Evolutionary conservation across 2,329 filamentous ascomycete genomes (phyloP).

Genomic region (Pyrenochaeta sp.): DNA sequence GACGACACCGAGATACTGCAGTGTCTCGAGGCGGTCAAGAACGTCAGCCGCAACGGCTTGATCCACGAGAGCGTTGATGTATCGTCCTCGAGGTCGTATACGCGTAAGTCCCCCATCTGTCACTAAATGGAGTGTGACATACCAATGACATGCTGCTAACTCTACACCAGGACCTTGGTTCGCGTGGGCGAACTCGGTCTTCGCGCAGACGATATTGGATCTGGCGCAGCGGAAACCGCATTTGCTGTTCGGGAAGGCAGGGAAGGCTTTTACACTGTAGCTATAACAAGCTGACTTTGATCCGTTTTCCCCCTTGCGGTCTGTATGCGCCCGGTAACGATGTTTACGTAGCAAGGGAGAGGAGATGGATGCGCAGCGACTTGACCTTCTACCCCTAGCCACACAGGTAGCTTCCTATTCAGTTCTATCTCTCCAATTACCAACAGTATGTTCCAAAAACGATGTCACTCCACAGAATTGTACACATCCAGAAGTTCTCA

Average conservation of each 20-base stretch:
- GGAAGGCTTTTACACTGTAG: slow-evolving; percentile 45
- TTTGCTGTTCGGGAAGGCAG: slow-evolving; percentile 76
- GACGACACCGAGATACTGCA: slow-evolving; percentile 81
- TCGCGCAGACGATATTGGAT: slow-evolving; percentile 90
- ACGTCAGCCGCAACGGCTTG: slow-evolving; percentile 77
- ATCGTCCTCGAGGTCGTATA: slow-evolving; percentile 72
- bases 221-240: slow-evolving; percentile 88
- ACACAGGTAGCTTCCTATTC: no score
- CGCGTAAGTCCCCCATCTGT: slow-evolving; percentile 61
- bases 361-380: no score
- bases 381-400: no score
- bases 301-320: no score
- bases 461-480: no score
- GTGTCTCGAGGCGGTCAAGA: slow-evolving; percentile 76
- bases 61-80: slow-evolving; percentile 95
- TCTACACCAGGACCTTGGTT: slow-evolving; percentile 77
- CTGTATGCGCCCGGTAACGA: no score
- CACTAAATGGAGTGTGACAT: background rate
- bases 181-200: slow-evolving; percentile 97
- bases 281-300: no score
- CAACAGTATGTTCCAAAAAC: no score
- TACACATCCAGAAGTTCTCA: no score
- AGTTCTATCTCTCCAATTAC: no score
- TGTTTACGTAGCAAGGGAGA: no score
- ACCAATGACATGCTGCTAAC: background rate